Conservation (phyloP, 257 asterid species). For the Phtheirospermum japonicum region DNA sequence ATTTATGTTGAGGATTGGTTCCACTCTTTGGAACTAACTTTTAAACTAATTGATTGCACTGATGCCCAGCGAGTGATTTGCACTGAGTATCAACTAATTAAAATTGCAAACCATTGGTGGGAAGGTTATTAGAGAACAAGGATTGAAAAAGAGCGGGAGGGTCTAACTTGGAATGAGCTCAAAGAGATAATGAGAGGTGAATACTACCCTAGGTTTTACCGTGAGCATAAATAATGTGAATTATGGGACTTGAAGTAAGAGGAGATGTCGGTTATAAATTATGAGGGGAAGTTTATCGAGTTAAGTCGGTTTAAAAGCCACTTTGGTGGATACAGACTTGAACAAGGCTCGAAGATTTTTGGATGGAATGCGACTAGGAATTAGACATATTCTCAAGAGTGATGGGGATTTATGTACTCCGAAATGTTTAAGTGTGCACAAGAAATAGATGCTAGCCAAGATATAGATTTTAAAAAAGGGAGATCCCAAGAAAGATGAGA, state of each 20-base stretch:
- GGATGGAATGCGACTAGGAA: too few relatives aligned
- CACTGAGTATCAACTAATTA: background rate
- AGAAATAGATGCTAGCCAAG: too few relatives aligned
- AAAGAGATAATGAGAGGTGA: background rate
- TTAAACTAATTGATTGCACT: background rate
- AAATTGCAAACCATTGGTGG: background rate
- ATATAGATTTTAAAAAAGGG: too few relatives aligned
- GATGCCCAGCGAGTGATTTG: background rate
- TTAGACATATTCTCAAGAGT: too few relatives aligned
- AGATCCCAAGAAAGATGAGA: too few relatives aligned
- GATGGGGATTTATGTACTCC: too few relatives aligned
- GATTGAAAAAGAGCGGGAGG: background rate
- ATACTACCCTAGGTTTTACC: background rate
- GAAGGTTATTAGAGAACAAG: background rate
- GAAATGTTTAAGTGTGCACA: too few relatives aligned
- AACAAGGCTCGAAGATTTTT: too few relatives aligned
- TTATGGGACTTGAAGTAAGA: background rate
- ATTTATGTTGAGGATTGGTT: background rate
- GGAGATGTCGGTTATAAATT: background rate
- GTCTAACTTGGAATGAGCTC: background rate
- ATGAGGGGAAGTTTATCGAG: background rate
- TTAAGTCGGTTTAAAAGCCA: background rate
- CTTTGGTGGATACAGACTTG: too few relatives aligned
- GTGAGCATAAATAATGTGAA: background rate
- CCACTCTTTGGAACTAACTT: background rate